Conservation (phyloP, 306 rosid genomes). For the apple (Malus domestica) region DNA sequence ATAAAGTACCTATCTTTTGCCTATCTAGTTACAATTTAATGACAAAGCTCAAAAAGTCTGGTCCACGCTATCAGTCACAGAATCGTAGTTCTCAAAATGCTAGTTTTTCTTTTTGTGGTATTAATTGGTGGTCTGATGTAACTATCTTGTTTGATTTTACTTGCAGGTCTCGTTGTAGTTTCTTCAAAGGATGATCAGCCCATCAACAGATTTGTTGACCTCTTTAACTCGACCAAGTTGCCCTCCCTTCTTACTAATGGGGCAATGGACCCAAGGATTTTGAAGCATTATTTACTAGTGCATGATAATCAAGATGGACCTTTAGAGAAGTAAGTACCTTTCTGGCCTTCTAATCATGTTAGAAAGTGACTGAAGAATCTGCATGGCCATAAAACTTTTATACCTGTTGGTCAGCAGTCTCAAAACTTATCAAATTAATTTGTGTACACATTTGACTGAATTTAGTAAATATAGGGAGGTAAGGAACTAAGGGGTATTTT, state of each 20-base stretch:
- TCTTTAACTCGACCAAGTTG: conserved; percentile 63
- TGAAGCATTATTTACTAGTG: conserved; percentile 81
- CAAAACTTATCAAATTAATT: background rate
- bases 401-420: background rate
- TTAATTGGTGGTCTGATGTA: background rate
- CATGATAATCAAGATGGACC: conserved; percentile 87
- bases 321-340: conserved; percentile 57
- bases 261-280: conserved; percentile 86
- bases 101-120: background rate
- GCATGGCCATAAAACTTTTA: background rate
- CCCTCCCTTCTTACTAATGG: conserved; percentile 86
- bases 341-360: conserved; percentile 8
- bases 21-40: background rate
- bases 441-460: background rate
- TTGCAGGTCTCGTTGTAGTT: conserved; percentile 84
- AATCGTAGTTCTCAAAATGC: background rate
- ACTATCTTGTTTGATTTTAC: conserved; percentile 15
- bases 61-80: background rate
- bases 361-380: background rate
- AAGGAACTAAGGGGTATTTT: background rate
- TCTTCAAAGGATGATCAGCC: conserved; percentile 93
- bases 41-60: conserved; percentile 1
- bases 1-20: conserved; percentile 5
- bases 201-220: conserved; percentile 68
- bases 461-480: background rate